Percentiles rank a stretch among this genome's conserved stretches.
These are phyloP conservation scores for Daedalea quercina DNA, from an alignment of 768 basidiomycete genomes.

Conservation along the genomic window DNA sequence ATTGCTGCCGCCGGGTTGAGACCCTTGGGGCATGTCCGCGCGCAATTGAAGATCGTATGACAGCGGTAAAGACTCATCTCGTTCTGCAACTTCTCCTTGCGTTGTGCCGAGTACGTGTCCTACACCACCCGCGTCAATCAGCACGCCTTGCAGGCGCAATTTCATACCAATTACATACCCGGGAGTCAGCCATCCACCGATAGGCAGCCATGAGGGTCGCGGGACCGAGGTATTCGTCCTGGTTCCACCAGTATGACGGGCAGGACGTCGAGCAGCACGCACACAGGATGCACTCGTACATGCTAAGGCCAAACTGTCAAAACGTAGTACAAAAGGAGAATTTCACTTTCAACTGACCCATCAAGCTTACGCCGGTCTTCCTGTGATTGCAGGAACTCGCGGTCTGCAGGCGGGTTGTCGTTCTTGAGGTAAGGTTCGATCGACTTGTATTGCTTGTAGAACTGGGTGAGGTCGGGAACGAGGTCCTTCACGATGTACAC, in stretches of 20 bases:
- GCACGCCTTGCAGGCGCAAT: not conserved
- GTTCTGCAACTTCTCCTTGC: slow-evolving; percentile 92
- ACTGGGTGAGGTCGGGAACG: slow-evolving; percentile 83
- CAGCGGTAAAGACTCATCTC: slow-evolving; percentile 95
- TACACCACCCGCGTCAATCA: slow-evolving; percentile 20
- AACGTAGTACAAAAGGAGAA: not conserved
- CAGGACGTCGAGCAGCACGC: slow-evolving; percentile 98
- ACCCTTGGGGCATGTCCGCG: slow-evolving; percentile 96
- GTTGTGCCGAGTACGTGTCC: slow-evolving; percentile 72
- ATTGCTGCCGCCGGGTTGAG: slow-evolving; percentile 91
- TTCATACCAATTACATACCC: slow-evolving; percentile 42
- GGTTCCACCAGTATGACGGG: slow-evolving; percentile 99
- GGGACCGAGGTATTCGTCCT: slow-evolving; percentile 96
- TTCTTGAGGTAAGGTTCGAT: slow-evolving; percentile 96
- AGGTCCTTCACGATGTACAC: slow-evolving; percentile 99
- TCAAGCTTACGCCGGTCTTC: slow-evolving; percentile 94
- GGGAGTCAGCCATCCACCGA: slow-evolving; percentile 96
- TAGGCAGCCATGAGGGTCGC: slow-evolving; percentile 96
- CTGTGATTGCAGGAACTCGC: slow-evolving; percentile 84
- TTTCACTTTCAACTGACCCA: slow-evolving; percentile 25
- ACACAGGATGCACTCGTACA: slow-evolving; percentile 97
- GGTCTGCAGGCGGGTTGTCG: slow-evolving; percentile 78
- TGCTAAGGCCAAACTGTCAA: slow-evolving; percentile 36
- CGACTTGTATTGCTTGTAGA: slow-evolving; percentile 99
- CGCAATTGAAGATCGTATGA: slow-evolving; percentile 99